Evolutionary conservation across 345 rosid genomes (phyloP).

Genomic region (Rhodamnia rubescens): DNA sequence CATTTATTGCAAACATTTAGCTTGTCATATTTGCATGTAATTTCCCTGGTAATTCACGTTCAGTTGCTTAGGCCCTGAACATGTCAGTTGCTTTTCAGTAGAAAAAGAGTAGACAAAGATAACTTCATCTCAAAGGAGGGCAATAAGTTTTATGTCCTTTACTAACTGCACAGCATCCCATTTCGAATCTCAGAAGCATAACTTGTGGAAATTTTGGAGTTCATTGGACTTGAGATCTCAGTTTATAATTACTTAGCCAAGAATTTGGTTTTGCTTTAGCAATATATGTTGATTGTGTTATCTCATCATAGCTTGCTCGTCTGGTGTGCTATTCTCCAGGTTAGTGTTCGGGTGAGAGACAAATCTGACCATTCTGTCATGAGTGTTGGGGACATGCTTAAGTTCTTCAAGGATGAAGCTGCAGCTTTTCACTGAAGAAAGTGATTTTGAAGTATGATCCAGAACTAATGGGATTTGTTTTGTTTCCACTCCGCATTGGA

Average conservation of each 20-base stretch:
- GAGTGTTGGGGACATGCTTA: conserved; percentile 46
- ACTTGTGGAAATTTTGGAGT: not conserved
- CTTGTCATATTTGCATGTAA: not conserved
- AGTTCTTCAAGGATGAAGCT: conserved; percentile 45
- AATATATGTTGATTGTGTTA: not conserved
- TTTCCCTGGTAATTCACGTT: not conserved
- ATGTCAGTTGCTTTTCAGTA: not conserved
- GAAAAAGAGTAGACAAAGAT: not conserved
- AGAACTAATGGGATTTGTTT: no score
- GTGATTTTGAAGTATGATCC: not conserved
- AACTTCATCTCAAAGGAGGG: not conserved
- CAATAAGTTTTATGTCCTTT: not conserved
- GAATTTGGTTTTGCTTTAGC: not conserved
- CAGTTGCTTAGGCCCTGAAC: not conserved
- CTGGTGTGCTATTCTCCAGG: conserved; percentile 31
- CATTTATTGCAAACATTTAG: not conserved
- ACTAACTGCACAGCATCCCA: not conserved
- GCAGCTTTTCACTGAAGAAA: conserved; percentile 34
- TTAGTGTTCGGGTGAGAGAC: conserved; percentile 72
- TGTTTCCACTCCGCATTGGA: not conserved
- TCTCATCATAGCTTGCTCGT: not conserved
- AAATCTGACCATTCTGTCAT: conserved; percentile 44
- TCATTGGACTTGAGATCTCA: not conserved
- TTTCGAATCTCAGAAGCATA: not conserved
- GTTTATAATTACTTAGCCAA: not conserved